These are phyloP conservation scores for Leccinum pachyderme DNA, from an alignment of 1,284 basidiomycete species.

Conservation along the genomic window DNA sequence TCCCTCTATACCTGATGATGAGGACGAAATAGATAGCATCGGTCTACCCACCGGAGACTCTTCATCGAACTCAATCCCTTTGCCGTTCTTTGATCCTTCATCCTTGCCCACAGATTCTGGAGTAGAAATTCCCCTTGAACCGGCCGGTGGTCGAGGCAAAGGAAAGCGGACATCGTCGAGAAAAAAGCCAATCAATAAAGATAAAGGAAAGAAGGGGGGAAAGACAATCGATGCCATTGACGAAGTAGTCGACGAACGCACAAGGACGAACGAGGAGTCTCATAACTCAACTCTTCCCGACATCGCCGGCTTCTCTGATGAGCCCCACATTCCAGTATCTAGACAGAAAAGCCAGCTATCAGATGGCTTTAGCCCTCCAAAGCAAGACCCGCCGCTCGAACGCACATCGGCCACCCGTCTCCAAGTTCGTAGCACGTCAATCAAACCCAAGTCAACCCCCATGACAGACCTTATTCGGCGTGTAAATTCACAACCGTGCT, in stretches of 20 bases:
- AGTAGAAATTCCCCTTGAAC: constrained; percentile 20
- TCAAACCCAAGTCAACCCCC: constrained; percentile 45
- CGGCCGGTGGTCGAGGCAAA: constrained; percentile 8
- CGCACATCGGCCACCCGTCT: constrained; percentile 1
- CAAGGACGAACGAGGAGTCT: constrained; percentile 3
- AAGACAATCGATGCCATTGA: neutral
- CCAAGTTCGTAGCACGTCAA: constrained; percentile 8
- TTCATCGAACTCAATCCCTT: constrained; percentile 12
- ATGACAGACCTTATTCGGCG: constrained; percentile 75
- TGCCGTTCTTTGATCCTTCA: constrained; percentile 30
- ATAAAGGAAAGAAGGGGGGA: constrained; percentile 23
- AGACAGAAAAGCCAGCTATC: constrained; percentile 15
- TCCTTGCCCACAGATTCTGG: constrained; percentile 24
- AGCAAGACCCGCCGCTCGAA: constrained; percentile 4
- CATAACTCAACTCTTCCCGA: neutral
- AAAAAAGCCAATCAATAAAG: constrained; percentile 16
- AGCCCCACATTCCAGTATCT: neutral
- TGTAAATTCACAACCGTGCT: constrained; percentile 62
- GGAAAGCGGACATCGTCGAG: constrained; percentile 10
- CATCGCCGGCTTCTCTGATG: neutral
- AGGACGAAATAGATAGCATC: constrained; percentile 19
- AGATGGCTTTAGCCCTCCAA: constrained; percentile 1
- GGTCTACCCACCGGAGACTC: neutral
- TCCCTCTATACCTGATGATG: constrained; percentile 8
- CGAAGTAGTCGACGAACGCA: constrained; percentile 1